These are phyloP conservation scores for Sclerotiophoma versabilis DNA, from an alignment of 2,329 filamentous ascomycete species.

Conservation along the genomic window DNA sequence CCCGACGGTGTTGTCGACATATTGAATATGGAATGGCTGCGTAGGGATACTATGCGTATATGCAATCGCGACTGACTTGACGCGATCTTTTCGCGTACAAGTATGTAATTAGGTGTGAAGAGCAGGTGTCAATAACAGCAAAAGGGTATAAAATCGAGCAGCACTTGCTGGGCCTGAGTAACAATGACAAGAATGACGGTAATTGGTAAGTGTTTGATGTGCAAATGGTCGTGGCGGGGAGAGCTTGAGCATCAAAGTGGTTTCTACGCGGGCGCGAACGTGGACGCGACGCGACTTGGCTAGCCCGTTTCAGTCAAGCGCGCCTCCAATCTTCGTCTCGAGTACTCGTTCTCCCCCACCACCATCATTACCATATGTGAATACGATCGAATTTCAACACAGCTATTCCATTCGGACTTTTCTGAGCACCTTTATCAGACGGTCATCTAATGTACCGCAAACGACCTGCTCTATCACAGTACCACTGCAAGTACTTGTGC, in stretches of 20 bases:
- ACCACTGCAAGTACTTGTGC: no score
- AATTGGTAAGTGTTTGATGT: background rate
- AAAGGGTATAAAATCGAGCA: background rate
- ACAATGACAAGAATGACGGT: background rate
- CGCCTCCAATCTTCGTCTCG: no score
- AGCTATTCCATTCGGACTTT: no score
- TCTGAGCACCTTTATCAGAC: no score
- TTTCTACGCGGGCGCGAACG: slow-evolving; percentile 7
- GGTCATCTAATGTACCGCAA: no score
- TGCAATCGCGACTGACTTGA: background rate
- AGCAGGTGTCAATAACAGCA: background rate
- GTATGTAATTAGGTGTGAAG: background rate
- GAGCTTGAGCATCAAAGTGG: slow-evolving; percentile 18
- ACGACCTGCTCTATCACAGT: no score
- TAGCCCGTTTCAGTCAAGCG: background rate
- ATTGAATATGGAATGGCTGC: background rate
- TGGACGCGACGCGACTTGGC: slow-evolving; percentile 14
- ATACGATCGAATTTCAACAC: no score
- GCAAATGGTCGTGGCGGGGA: slow-evolving; percentile 17
- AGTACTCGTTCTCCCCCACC: background rate
- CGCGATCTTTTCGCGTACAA: background rate
- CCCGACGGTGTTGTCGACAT: background rate
- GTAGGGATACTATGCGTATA: background rate
- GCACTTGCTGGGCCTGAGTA: background rate
- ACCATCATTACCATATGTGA: background rate